These are phyloP conservation scores for Dendrobium officinale DNA, from an alignment of 106 monocot genomes.

Conservation along the genomic window DNA sequence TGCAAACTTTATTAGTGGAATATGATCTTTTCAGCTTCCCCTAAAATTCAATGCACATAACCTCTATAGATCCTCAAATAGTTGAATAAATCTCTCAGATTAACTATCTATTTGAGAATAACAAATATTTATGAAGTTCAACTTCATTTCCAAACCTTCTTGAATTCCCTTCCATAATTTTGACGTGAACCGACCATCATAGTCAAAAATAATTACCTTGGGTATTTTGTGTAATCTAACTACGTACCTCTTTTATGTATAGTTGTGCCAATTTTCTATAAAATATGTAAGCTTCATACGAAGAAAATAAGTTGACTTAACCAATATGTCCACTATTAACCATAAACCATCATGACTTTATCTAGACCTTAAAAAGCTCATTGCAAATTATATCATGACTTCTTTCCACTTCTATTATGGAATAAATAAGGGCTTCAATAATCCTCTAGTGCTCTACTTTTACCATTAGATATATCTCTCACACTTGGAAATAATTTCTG, in stretches of 20 bases:
- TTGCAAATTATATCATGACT: neutral
- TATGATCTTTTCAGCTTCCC: neutral
- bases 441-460: neutral
- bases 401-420: neutral
- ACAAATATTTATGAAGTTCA: neutral
- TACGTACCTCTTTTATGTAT: neutral
- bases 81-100: neutral
- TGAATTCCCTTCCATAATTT: neutral
- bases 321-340: neutral
- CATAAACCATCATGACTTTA: neutral
- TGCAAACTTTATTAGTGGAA: neutral
- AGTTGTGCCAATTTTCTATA: neutral
- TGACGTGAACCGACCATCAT: neutral
- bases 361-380: neutral
- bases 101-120: neutral
- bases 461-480: neutral
- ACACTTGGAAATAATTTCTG: neutral
- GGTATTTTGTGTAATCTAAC: neutral
- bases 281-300: neutral
- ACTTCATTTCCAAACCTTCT: neutral
- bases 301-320: neutral
- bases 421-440: neutral
- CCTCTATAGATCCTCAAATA: neutral
- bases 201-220: neutral
- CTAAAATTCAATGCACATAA: neutral